Conservation (phyloP, 805 yeast genomes). For the Candida railenensis region DNA sequence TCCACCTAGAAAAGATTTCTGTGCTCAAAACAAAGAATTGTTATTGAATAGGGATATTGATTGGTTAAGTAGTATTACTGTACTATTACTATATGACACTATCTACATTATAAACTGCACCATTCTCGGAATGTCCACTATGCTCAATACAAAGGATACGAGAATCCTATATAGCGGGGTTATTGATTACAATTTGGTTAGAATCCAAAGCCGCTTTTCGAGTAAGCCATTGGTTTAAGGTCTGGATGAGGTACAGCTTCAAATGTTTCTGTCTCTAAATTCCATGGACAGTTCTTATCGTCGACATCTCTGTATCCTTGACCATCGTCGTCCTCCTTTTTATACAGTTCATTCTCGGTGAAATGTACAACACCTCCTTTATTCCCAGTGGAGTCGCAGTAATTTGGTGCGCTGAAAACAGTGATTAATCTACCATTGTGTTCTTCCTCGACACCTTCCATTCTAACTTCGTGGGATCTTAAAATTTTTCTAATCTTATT, state of each 20-base stretch:
- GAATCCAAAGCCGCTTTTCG: constrained; percentile 44
- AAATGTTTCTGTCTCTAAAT: constrained; percentile 58
- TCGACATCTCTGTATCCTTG: constrained; percentile 38
- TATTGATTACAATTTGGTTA: too few relatives aligned
- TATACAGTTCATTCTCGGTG: constrained; percentile 43
- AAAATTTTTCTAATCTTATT: constrained; percentile 78
- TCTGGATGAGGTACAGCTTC: constrained; percentile 88
- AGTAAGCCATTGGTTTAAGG: constrained; percentile 91
- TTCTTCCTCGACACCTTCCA: constrained; percentile 85
- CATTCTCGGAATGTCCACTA: not conserved
- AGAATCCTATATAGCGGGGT: too few relatives aligned
- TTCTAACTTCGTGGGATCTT: constrained; percentile 93
- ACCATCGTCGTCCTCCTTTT: constrained; percentile 44
- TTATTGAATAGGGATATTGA: too few relatives aligned
- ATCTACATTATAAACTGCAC: not conserved
- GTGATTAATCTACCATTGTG: constrained; percentile 86
- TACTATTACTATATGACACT: not conserved
- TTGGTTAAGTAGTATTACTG: not conserved
- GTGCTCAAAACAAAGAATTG: too few relatives aligned
- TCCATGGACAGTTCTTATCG: constrained; percentile 44
- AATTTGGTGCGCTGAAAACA: constrained; percentile 97
- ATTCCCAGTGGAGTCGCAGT: constrained; percentile 91
- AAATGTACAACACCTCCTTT: constrained; percentile 86
- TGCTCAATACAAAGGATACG: too few relatives aligned
- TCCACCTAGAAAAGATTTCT: too few relatives aligned